Evolutionary conservation across 2,329 filamentous ascomycete species (phyloP).

Genomic region (Colletotrichum sp.): DNA sequence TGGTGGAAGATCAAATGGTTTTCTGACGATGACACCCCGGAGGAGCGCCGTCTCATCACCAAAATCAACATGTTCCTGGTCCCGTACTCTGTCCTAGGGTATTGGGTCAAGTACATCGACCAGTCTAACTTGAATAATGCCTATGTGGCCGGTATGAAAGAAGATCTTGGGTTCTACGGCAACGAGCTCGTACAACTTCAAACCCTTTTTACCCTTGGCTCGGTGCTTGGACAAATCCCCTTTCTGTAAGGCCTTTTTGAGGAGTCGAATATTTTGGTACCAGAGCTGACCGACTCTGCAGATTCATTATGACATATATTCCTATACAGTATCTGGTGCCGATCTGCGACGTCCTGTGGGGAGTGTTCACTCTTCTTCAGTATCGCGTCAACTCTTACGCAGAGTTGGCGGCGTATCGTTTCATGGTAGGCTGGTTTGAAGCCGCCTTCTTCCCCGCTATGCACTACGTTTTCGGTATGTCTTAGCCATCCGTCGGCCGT

Average conservation of each 20-base stretch:
- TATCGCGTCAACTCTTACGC: conserved; percentile 23
- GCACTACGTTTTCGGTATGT: conserved; percentile 25
- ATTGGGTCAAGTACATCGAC: conserved; percentile 28
- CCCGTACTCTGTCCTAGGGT: conserved; percentile 32
- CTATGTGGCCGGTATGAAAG: conserved; percentile 30
- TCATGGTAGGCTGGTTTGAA: conserved; percentile 37
- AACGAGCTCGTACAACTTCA: conserved; percentile 30
- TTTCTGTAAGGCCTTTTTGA: conserved; percentile 24
- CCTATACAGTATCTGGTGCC: conserved; percentile 29
- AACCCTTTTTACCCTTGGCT: conserved; percentile 28
- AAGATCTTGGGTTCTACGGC: conserved; percentile 26
- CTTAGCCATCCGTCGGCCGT: fast-evolving
- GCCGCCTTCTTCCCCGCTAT: conserved; percentile 32
- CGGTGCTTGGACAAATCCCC: conserved; percentile 29
- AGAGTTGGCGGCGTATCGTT: conserved; percentile 28
- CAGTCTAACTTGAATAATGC: conserved; percentile 39
- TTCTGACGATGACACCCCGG: conserved; percentile 49
- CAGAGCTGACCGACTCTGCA: conserved; percentile 20
- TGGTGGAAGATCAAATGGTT: conserved; percentile 53
- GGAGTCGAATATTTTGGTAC: fast-evolving
- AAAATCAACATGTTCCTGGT: conserved; percentile 46
- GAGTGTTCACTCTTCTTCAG: conserved; percentile 57
- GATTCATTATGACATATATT: conserved; percentile 29
- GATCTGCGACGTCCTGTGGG: conserved; percentile 53
- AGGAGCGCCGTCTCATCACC: conserved; percentile 42